Evolutionary conservation across 2,329 filamentous ascomycete genomes (phyloP).

Genomic region (Aureobasidium lini): DNA sequence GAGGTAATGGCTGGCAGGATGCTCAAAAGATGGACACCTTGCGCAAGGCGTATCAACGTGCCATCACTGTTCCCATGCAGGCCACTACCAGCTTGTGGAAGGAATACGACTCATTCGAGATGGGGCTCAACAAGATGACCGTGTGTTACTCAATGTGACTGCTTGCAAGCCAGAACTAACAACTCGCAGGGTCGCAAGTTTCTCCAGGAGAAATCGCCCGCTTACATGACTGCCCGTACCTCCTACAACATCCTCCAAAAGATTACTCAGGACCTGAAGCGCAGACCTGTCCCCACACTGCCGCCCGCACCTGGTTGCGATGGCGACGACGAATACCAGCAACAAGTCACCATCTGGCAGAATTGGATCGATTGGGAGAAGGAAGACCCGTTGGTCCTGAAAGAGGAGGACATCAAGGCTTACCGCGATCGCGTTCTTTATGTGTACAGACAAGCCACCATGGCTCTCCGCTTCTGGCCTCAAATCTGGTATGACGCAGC

Average conservation of each 20-base stretch:
- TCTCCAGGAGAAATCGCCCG: constrained; percentile 82
- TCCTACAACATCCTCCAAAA: constrained; percentile 88
- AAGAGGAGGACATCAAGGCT: constrained; percentile 66
- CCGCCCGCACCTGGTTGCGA: constrained; percentile 81
- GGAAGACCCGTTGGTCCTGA: constrained; percentile 79
- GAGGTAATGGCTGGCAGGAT: constrained; percentile 87
- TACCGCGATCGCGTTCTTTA: constrained; percentile 78
- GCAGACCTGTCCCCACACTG: constrained; percentile 70
- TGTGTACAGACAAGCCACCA: constrained; percentile 86
- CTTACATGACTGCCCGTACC: constrained; percentile 93
- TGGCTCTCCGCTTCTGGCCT: constrained; percentile 90
- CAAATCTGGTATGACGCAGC: constrained; percentile 94
- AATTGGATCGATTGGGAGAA: constrained; percentile 95
- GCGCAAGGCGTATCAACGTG: constrained; percentile 85
- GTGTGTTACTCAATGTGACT: constrained; percentile 41
- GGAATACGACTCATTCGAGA: constrained; percentile 95
- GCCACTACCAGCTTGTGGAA: constrained; percentile 85
- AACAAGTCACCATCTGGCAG: constrained; percentile 85
- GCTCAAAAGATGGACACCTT: constrained; percentile 95
- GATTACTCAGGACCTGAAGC: constrained; percentile 66
- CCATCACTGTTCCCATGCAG: constrained; percentile 77
- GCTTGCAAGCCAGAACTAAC: background rate
- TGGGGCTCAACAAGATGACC: constrained; percentile 84
- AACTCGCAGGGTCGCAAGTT: constrained; percentile 75
- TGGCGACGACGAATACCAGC: constrained; percentile 73